Evolutionary conservation across 192 early-diverging fungal species (phyloP).

Genomic region (Gryganskiella cystojenkinii): DNA sequence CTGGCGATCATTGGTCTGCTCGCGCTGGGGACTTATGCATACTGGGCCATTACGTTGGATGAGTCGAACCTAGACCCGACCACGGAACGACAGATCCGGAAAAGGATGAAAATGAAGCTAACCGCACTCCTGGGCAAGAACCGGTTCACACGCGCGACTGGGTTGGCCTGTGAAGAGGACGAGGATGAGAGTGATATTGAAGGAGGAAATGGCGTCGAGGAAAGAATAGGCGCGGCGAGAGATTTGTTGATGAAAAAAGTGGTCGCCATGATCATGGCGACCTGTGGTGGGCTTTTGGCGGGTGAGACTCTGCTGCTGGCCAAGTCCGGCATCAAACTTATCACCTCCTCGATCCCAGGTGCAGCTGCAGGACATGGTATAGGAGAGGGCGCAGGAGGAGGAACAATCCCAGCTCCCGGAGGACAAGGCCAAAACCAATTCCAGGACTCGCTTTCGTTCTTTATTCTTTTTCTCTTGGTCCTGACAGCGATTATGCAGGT

Average conservation of each 20-base stretch:
- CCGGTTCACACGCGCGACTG: conserved; percentile 37
- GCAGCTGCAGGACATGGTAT: no score
- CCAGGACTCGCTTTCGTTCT: conserved; percentile 62
- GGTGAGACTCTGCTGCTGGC: conserved; percentile 68
- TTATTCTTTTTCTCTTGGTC: conserved; percentile 60
- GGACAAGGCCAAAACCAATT: conserved; percentile 57
- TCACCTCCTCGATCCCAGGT: conserved; percentile 29
- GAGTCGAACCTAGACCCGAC: neutral
- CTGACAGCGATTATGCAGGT: conserved; percentile 67
- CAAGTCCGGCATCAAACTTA: conserved; percentile 58
- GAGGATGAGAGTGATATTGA: conserved; percentile 2
- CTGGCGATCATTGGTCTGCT: conserved; percentile 51
- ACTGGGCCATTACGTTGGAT: conserved; percentile 52
- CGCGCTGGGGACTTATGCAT: conserved; percentile 56
- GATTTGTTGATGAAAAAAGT: conserved; percentile 56
- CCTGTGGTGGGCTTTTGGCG: conserved; percentile 67
- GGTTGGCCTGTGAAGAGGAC: conserved; percentile 43
- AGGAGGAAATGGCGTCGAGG: neutral
- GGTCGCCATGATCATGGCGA: conserved; percentile 65
- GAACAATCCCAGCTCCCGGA: neutral
- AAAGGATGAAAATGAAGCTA: conserved; percentile 28
- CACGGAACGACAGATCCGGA: conserved; percentile 38
- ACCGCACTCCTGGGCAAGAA: conserved; percentile 30
- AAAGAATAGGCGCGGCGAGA: no score
- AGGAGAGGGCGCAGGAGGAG: no score